Percentiles rank a stretch among this genome's conserved stretches.
phyloP scores from a whole-genome alignment of 306 rosid genomes.

The Ormosia emarginata region DNA sequence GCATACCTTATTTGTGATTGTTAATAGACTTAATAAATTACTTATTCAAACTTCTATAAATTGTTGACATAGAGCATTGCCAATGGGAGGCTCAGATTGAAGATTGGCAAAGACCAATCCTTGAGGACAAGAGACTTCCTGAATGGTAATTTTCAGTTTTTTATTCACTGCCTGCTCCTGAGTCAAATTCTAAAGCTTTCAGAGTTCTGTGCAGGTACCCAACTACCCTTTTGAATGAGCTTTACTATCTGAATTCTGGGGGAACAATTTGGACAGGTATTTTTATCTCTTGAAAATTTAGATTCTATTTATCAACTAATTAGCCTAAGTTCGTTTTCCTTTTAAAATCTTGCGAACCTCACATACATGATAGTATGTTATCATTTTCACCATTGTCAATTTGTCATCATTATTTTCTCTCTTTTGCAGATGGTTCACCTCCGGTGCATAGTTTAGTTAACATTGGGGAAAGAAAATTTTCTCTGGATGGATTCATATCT shows the following conservation, averaged over 20 bases:
- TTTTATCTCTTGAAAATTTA: constrained; percentile 1
- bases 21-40: background rate
- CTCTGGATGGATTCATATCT: constrained; percentile 55
- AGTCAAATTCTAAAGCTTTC: constrained; percentile 23
- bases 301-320: background rate
- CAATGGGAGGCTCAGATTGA: constrained; percentile 89
- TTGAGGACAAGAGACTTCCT: constrained; percentile 88
- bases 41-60: constrained; percentile 13
- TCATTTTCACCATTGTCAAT: background rate
- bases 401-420: constrained; percentile 1
- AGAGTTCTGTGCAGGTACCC: constrained; percentile 72
- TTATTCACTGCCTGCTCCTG: constrained; percentile 6
- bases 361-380: background rate
- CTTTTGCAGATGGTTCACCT: constrained; percentile 69
- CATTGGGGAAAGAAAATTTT: constrained; percentile 58
- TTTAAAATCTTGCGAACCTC: background rate
- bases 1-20: constrained; percentile 1
- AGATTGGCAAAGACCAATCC: constrained; percentile 92
- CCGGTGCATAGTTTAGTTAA: constrained; percentile 52
- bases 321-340: background rate
- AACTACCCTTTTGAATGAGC: constrained; percentile 85
- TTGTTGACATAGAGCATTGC: constrained; percentile 49
- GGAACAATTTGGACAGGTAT: constrained; percentile 96
- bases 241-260: constrained; percentile 86
- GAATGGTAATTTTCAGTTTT: constrained; percentile 67